A percentile compares a stretch with the other conserved stretches of the same genome.
These are phyloP conservation scores for Cicer cuneatum DNA, from an alignment of 306 rosid genomes.

Conservation along the genomic window DNA sequence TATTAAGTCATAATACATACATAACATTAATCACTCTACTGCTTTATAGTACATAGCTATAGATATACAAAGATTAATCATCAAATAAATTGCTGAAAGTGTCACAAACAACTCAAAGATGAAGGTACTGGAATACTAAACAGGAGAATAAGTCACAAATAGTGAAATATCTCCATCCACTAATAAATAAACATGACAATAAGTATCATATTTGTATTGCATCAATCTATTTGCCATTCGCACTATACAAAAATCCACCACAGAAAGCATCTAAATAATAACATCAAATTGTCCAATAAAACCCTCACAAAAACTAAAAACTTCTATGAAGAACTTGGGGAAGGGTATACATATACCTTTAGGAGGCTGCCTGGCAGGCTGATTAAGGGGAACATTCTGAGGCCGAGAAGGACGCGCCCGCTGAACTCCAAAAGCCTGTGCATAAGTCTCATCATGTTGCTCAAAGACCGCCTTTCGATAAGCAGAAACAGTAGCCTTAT, in stretches of 20 bases:
- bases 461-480: constrained; percentile 78
- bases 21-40: not conserved
- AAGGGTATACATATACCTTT: constrained; percentile 62
- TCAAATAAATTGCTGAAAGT: constrained; percentile 8
- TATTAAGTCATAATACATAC: constrained; percentile 2
- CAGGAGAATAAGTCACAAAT: not conserved
- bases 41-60: constrained; percentile 18
- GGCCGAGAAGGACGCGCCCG: constrained; percentile 57
- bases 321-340: constrained; percentile 7
- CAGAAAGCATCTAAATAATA: not conserved
- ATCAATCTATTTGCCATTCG: not conserved
- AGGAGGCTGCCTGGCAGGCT: constrained; percentile 58
- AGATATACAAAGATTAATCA: constrained; percentile 13
- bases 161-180: constrained; percentile 24
- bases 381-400: constrained; percentile 44
- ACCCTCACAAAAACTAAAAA: constrained; percentile 5
- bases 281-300: not conserved
- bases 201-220: not conserved
- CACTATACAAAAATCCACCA: not conserved
- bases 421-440: constrained; percentile 86
- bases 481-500: constrained; percentile 65
- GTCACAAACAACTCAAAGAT: not conserved
- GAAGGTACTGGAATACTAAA: constrained; percentile 27
- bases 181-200: constrained; percentile 1
- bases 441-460: constrained; percentile 93